phyloP scores from a whole-genome alignment of 2,329 filamentous ascomycete genomes.

The Epichloe bromicola region DNA sequence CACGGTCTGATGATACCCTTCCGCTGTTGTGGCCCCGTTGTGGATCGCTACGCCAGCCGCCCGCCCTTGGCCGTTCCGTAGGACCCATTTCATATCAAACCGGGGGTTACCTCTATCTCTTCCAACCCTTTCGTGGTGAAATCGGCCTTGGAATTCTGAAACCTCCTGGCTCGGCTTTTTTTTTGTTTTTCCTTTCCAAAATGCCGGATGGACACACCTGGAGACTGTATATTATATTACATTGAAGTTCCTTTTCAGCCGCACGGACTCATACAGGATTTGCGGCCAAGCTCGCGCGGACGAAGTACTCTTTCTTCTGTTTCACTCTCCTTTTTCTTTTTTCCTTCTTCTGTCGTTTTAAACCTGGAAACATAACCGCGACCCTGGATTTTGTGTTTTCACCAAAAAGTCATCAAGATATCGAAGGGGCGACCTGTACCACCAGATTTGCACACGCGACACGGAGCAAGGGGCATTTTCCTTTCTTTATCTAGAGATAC shows the following conservation, averaged over 20 bases:
- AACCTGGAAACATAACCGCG: conserved; percentile 3
- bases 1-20: conserved; percentile 30
- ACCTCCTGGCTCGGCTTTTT: not conserved
- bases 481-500: conserved; percentile 23
- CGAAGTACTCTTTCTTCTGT: not conserved
- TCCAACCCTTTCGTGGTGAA: not conserved
- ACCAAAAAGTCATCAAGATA: conserved; percentile 1
- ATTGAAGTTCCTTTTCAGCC: conserved; percentile 3
- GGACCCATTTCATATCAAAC: not conserved
- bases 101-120: not conserved
- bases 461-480: conserved; percentile 17
- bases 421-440: conserved; percentile 19
- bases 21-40: not conserved
- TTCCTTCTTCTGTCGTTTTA: not conserved
- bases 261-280: conserved; percentile 8
- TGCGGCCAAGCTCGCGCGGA: not conserved
- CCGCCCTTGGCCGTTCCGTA: not conserved
- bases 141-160: not conserved
- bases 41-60: not conserved
- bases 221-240: conserved; percentile 6
- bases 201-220: conserved; percentile 5
- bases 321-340: not conserved
- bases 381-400: conserved; percentile 12
- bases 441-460: conserved; percentile 17
- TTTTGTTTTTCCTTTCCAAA: not conserved